Conservation (phyloP, 257 asterid species). For the Nyctanthes arbortristis region DNA sequence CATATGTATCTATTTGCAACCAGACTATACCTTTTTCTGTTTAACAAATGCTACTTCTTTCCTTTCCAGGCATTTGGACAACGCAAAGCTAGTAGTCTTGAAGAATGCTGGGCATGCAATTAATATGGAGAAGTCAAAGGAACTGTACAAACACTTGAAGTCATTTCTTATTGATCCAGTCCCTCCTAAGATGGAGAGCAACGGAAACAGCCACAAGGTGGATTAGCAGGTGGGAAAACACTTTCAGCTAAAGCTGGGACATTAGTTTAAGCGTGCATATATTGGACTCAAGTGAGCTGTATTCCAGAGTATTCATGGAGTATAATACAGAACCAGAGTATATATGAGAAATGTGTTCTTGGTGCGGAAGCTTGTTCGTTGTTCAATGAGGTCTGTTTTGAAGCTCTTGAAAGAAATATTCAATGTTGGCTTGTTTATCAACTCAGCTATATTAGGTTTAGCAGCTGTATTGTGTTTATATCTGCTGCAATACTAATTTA, state of each 20-base stretch:
- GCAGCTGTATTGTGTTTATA: background rate
- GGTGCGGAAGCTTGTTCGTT: background rate
- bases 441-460: slow-evolving; percentile 3
- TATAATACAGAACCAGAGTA: background rate
- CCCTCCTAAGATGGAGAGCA: slow-evolving; percentile 28
- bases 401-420: background rate
- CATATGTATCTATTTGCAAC: background rate
- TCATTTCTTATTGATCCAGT: slow-evolving; percentile 49
- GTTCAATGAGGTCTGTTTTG: background rate
- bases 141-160: slow-evolving; percentile 53
- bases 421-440: background rate
- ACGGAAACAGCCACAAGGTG: slow-evolving; percentile 36
- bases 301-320: slow-evolving; percentile 11
- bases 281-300: background rate
- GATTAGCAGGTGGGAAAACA: slow-evolving; percentile 32
- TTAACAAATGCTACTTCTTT: background rate
- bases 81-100: slow-evolving; percentile 54
- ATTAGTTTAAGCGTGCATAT: background rate
- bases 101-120: slow-evolving; percentile 86
- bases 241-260: background rate
- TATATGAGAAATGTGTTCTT: slow-evolving; percentile 6
- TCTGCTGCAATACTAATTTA: background rate
- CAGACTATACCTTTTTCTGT: background rate
- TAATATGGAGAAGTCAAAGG: slow-evolving; percentile 71
- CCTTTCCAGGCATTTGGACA: slow-evolving; percentile 67